These are phyloP conservation scores for Fomitopsis serialis DNA, from an alignment of 768 basidiomycete genomes.

Conservation along the genomic window DNA sequence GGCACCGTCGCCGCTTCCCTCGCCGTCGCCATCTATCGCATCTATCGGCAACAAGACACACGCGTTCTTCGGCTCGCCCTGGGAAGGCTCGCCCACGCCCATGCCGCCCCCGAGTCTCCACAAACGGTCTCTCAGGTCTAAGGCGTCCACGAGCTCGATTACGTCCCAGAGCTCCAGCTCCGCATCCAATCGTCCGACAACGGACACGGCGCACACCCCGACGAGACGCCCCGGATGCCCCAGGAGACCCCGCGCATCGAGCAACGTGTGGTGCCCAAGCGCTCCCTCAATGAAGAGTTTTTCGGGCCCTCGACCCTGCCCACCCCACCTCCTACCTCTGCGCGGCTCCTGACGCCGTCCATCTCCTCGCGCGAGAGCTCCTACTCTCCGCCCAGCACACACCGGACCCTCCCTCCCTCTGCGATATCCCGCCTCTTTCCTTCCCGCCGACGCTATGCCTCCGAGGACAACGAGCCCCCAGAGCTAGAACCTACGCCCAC, in stretches of 20 bases:
- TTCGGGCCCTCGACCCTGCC: slow-evolving; percentile 16
- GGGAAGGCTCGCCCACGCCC: slow-evolving; percentile 41
- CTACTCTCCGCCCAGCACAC: slow-evolving; percentile 13
- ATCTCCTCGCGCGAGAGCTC: slow-evolving; percentile 18
- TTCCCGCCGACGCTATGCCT: slow-evolving; percentile 31
- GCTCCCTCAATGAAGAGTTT: slow-evolving; percentile 23
- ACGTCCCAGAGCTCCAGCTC: background rate
- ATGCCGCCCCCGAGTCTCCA: slow-evolving; percentile 29
- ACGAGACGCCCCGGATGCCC: slow-evolving; percentile 8
- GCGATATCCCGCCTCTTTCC: slow-evolving; percentile 31
- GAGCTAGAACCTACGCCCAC: slow-evolving; percentile 9
- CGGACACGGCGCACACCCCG: background rate
- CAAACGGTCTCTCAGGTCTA: slow-evolving; percentile 9
- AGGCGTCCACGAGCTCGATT: slow-evolving; percentile 2
- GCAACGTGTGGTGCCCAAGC: slow-evolving; percentile 11
- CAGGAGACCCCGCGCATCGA: slow-evolving; percentile 16
- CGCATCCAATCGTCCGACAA: slow-evolving; percentile 10
- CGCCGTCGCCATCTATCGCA: slow-evolving; percentile 19
- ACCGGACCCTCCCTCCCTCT: slow-evolving; percentile 25
- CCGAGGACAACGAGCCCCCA: slow-evolving; percentile 14
- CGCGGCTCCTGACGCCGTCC: slow-evolving; percentile 17
- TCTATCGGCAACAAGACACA: slow-evolving; percentile 23
- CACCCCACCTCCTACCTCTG: slow-evolving; percentile 19
- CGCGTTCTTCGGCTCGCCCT: slow-evolving; percentile 33
- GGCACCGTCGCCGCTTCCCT: slow-evolving; percentile 15